phyloP scores from a whole-genome alignment of 352 stramenopile species.

The Sclerospora graminicola region DNA sequence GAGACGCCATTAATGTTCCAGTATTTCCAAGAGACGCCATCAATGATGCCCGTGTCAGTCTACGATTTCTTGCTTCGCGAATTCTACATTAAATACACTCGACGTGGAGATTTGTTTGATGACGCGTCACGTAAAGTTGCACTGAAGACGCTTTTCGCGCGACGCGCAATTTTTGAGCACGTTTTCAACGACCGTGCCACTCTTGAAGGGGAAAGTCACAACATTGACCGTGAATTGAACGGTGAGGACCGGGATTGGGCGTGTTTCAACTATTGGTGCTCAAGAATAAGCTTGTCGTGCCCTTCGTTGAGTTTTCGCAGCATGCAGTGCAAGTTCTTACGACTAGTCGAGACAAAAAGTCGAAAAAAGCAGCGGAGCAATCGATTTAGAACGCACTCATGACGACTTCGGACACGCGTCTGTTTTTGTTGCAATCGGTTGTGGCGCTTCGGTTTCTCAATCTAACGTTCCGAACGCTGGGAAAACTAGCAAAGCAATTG shows the following conservation, averaged over 20 bases:
- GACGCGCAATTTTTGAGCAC: constrained; percentile 46
- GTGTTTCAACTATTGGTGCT: constrained; percentile 46
- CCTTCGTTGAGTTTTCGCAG: constrained; percentile 56
- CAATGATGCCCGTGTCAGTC: no score
- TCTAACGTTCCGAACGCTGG: constrained; percentile 47
- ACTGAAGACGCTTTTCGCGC: constrained; percentile 46
- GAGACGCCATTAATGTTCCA: no score
- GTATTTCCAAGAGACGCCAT: no score
- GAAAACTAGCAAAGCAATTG: constrained; percentile 67
- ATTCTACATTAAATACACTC: no score
- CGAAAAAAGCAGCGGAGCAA: no score
- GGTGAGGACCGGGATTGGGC: constrained; percentile 8
- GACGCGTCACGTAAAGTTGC: no score
- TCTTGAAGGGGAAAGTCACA: constrained; percentile 15
- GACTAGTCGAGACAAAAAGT: no score
- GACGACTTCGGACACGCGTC: constrained; percentile 35
- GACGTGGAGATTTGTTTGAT: no score
- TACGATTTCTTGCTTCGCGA: no score
- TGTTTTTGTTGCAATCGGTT: no score
- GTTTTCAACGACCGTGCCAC: no score
- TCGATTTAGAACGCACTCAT: constrained; percentile 36
- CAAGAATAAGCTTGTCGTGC: constrained; percentile 26
- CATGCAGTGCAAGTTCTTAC: constrained; percentile 58
- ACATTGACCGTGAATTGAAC: neutral
- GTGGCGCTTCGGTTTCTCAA: constrained; percentile 41